A percentile compares a stretch with the other conserved stretches of the same genome.
These are phyloP conservation scores for Monilinia polystroma DNA, from an alignment of 2,329 filamentous ascomycete species.

Conservation along the genomic window DNA sequence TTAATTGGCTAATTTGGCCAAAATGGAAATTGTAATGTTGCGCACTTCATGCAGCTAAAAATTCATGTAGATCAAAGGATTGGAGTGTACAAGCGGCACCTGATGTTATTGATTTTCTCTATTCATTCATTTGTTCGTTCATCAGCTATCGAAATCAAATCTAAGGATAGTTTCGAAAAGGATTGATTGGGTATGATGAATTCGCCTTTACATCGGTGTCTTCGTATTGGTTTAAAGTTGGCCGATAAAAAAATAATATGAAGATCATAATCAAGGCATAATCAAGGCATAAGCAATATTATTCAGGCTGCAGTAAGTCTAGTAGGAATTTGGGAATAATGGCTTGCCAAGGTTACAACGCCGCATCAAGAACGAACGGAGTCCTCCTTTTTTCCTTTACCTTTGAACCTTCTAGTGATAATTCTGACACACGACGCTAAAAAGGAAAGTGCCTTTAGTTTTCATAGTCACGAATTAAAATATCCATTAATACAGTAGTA, in stretches of 20 bases:
- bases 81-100: constrained; percentile 24
- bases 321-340: constrained; percentile 7
- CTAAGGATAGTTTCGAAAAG: not conserved
- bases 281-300: constrained; percentile 9
- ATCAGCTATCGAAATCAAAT: constrained; percentile 16
- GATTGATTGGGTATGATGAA: not conserved
- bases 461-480: not conserved
- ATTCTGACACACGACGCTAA: constrained; percentile 23
- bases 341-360: constrained; percentile 18
- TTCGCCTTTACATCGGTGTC: not conserved
- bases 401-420: constrained; percentile 21
- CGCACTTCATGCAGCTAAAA: constrained; percentile 23
- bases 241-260: constrained; percentile 7
- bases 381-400: not conserved
- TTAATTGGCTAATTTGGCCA: constrained; percentile 11
- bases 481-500: not conserved
- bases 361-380: constrained; percentile 19
- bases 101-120: constrained; percentile 17
- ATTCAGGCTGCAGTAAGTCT: constrained; percentile 21
- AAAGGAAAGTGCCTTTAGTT: constrained; percentile 9
- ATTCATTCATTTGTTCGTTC: not conserved
- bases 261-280: constrained; percentile 6
- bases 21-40: constrained; percentile 21
- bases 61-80: constrained; percentile 20
- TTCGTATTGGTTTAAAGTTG: constrained; percentile 15